Evolutionary conservation across 176 grass and related monocot species (phyloP).

Genomic region (Secale cereale): DNA sequence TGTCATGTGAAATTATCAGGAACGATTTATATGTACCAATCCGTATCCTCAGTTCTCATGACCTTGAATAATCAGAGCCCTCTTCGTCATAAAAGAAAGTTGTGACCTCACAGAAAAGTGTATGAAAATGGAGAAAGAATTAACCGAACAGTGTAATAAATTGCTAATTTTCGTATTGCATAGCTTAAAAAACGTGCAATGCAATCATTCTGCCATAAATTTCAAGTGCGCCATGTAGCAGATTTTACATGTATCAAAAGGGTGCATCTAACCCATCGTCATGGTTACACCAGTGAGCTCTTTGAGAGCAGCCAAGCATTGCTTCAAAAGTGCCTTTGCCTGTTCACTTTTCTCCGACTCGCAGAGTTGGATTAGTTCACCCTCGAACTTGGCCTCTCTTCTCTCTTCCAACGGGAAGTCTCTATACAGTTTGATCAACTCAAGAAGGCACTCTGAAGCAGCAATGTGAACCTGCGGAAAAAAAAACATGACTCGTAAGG

Average conservation of each 20-base stretch:
- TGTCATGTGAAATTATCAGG: neutral
- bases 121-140: neutral
- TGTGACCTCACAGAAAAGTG: neutral
- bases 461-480: conserved; percentile 68
- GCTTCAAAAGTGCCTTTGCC: conserved; percentile 65
- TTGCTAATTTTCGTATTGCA: neutral
- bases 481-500: conserved; percentile 7
- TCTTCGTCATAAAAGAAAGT: neutral
- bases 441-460: conserved; percentile 83
- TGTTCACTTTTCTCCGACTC: conserved; percentile 78
- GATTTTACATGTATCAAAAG: conserved; percentile 4
- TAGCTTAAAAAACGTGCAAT: conserved; percentile 23
- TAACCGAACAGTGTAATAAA: too few relatives aligned
- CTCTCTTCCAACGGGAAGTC: conserved; percentile 57
- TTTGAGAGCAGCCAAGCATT: conserved; percentile 60
- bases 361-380: conserved; percentile 54
- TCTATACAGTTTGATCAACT: conserved; percentile 72
- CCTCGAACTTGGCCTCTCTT: conserved; percentile 55
- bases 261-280: conserved; percentile 8
- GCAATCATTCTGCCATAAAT: neutral
- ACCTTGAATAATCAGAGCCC: neutral
- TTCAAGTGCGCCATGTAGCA: neutral
- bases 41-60: neutral
- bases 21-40: neutral
- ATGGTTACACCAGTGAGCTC: conserved; percentile 29